Conservation (phyloP, 768 basidiomycete genomes). For the Omphalotus guepiniiformis region DNA sequence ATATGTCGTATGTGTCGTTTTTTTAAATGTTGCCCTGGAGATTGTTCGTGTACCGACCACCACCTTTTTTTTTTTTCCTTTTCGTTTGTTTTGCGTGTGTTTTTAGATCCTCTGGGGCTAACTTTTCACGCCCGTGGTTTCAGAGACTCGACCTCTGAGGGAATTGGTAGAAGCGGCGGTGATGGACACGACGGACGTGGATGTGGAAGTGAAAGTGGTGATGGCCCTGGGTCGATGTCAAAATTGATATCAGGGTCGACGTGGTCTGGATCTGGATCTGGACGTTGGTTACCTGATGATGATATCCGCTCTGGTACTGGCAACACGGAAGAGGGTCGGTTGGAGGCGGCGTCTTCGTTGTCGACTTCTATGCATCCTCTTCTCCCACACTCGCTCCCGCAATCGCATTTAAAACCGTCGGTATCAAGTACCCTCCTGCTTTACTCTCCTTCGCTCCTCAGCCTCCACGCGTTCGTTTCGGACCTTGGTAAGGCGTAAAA, state of each 20-base stretch:
- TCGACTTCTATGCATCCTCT: too few relatives aligned
- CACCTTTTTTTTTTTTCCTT: background rate
- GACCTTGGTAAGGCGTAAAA: too few relatives aligned
- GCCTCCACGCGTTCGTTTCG: background rate
- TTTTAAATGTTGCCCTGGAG: conserved; percentile 1
- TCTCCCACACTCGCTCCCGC: background rate
- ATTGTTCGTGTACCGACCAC: conserved; percentile 1
- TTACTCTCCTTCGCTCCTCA: conserved; percentile 2
- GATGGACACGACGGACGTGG: conserved; percentile 2
- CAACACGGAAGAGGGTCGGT: too few relatives aligned
- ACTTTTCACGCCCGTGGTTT: conserved; percentile 7
- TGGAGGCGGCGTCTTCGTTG: too few relatives aligned
- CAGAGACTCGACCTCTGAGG: conserved; percentile 8
- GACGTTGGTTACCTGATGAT: too few relatives aligned
- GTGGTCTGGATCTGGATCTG: too few relatives aligned
- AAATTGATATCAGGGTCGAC: too few relatives aligned
- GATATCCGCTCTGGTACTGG: too few relatives aligned
- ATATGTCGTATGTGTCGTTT: too few relatives aligned
- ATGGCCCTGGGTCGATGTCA: too few relatives aligned
- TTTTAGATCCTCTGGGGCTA: background rate
- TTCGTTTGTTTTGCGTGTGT: background rate
- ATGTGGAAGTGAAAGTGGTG: too few relatives aligned
- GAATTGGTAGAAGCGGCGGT: conserved; percentile 5
- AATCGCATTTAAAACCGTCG: background rate
- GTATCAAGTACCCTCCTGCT: conserved; percentile 5